Percentiles rank a stretch among this genome's conserved stretches.
Evolutionary conservation across 1,284 basidiomycete genomes (phyloP).

Genomic region (Rhizoctonia solani): DNA sequence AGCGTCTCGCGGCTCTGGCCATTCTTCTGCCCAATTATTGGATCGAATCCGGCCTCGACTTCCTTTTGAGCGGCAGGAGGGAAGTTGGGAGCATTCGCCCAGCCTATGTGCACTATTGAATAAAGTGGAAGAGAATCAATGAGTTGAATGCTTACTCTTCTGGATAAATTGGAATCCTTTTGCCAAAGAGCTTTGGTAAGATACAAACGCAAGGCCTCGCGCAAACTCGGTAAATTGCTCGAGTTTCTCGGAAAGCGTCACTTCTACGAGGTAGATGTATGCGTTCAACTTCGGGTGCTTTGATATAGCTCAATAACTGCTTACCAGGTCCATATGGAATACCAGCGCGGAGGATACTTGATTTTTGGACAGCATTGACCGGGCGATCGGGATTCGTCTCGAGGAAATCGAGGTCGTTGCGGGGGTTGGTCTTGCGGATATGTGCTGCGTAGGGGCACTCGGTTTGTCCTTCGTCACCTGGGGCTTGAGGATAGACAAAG

Average conservation of each 20-base stretch:
- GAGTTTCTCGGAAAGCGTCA: conserved; percentile 48
- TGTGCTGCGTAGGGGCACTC: conserved; percentile 61
- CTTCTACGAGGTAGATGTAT: conserved; percentile 36
- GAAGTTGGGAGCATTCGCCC: conserved; percentile 45
- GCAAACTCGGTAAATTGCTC: conserved; percentile 48
- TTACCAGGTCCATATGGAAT: conserved; percentile 53
- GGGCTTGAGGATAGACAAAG: conserved; percentile 50
- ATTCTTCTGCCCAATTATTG: conserved; percentile 51
- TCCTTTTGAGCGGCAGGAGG: conserved; percentile 38
- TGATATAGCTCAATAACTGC: not conserved
- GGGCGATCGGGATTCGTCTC: no score
- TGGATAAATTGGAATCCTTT: conserved; percentile 58
- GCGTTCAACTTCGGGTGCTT: conserved; percentile 10
- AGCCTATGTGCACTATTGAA: conserved; percentile 29
- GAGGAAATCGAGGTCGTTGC: conserved; percentile 52
- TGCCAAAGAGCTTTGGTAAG: conserved; percentile 54
- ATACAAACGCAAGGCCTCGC: conserved; percentile 57
- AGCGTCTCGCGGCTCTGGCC: conserved; percentile 49
- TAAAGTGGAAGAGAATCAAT: not conserved
- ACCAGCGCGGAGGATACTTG: conserved; percentile 52
- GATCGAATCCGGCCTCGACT: conserved; percentile 43
- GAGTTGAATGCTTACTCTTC: conserved; percentile 41
- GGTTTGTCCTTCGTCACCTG: conserved; percentile 45
- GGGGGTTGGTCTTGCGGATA: conserved; percentile 59
- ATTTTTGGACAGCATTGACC: conserved; percentile 4